Percentiles rank a stretch among this genome's conserved stretches.
Evolutionary conservation across 345 rosid species (phyloP).

Genomic region (Brassica napus): DNA sequence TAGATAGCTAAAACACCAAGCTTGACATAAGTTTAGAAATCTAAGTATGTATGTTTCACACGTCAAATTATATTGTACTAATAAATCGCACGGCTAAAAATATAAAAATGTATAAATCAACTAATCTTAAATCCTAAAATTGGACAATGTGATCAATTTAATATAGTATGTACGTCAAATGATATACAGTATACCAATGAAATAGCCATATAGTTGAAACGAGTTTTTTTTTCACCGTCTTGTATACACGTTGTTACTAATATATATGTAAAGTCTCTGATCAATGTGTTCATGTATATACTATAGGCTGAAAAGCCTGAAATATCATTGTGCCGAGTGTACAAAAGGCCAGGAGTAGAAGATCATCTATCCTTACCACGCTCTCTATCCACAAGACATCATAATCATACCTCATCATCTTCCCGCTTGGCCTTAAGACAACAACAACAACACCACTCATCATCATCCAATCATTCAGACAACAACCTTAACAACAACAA

Average conservation of each 20-base stretch:
- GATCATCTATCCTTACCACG: constrained; percentile 89
- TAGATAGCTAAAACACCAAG: no score
- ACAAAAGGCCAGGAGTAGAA: constrained; percentile 95
- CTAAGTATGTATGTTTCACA: not conserved
- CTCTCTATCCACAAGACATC: constrained; percentile 52
- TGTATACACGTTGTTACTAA: not conserved
- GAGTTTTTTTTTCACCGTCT: no score
- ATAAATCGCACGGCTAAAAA: no score
- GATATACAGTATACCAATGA: not conserved
- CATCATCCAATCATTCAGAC: constrained; percentile 30
- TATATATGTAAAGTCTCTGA: constrained; percentile 2
- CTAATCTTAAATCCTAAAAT: no score
- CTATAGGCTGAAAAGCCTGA: constrained; percentile 88
- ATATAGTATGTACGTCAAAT: not conserved
- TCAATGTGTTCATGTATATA: not conserved
- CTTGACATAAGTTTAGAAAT: no score
- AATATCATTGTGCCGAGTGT: constrained; percentile 93
- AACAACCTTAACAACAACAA: constrained; percentile 39
- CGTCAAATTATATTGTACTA: not conserved
- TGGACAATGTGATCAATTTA: no score
- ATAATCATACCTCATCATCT: constrained; percentile 21
- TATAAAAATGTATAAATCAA: no score
- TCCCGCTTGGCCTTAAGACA: constrained; percentile 37
- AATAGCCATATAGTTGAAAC: not conserved
- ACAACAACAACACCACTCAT: constrained; percentile 37